Base-by-base conservation (phyloP, 1,284 basidiomycete species). In the Athelia psychrophila region DNA sequence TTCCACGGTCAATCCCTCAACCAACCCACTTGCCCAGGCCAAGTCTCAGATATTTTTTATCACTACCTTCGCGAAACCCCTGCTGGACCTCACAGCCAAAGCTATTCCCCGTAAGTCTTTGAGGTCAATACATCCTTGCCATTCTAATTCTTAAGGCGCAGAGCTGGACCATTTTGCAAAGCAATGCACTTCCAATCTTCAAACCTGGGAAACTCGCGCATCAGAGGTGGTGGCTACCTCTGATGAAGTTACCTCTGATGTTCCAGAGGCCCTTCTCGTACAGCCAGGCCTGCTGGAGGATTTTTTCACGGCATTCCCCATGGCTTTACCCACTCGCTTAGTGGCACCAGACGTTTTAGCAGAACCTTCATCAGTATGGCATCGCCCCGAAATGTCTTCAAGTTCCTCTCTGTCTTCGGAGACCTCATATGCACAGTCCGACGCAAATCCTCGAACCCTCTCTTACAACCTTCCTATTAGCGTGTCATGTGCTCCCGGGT, bases 31-130 rank as follows among this genome's bases (percentile, higher is more conserved):
- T 0, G 77, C 77, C 22, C 90, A 93, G 69, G 93, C 92, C 18
- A 83, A 83, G 57, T 85, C 86, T 2, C 95, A 98, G 67, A 84
- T 97, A n/a, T 92, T 86, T 59, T 98, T 98, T 68, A 91, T 94
- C 60, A 82, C 80, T 52, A 75, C 80, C 2, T 97, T 93, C 65
- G 89, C 86, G 30, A 82, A 83, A 59, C 95, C 95, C 0, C 75
- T 98, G 18, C 84, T 96, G 54, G 82, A 90, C 58, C 74, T 91
- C 22, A 84, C 88, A 4, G 78, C 85, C 2, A 73, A 76, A 48
- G 87, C 83, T 10, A 76, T 96, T 48, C 90, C 92, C 46, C 83
- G 90, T 91, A 58, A 55, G 79, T 72, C 27, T n/a, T 20, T 16
- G 38, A 23, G 16, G 32, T 27, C 45, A 38, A 48, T 20, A 40